These are phyloP conservation scores for Alternaria dauci DNA, from an alignment of 2,329 filamentous ascomycete species.

Conservation along the genomic window DNA sequence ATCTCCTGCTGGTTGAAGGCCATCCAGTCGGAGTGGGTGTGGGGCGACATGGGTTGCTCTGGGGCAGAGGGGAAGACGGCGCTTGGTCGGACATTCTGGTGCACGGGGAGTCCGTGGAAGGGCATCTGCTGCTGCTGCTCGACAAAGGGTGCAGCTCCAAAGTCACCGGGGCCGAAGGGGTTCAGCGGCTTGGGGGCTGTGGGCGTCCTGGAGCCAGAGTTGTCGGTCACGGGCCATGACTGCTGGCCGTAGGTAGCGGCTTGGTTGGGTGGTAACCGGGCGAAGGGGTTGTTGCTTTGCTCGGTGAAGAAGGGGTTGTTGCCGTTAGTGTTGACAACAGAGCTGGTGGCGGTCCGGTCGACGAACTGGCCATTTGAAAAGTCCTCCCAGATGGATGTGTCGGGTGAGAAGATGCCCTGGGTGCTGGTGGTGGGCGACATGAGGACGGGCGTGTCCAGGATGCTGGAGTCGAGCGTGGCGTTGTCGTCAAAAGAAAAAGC, in stretches of 20 bases:
- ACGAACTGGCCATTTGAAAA: conserved; percentile 52
- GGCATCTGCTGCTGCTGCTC: conserved; percentile 51
- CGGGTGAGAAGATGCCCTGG: conserved; percentile 61
- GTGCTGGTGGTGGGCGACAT: conserved; percentile 60
- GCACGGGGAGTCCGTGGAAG: conserved; percentile 50
- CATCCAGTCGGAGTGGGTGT: conserved; percentile 68
- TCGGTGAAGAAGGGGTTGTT: conserved; percentile 60
- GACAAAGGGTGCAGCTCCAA: conserved; percentile 57
- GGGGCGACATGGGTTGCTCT: conserved; percentile 65
- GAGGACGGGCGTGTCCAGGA: conserved; percentile 53
- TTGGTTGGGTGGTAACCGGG: conserved; percentile 64
- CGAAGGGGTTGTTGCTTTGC: conserved; percentile 67
- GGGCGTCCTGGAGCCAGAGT: conserved; percentile 76
- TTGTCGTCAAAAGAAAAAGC: conserved; percentile 61
- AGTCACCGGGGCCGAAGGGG: conserved; percentile 62
- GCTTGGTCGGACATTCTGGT: conserved; percentile 56
- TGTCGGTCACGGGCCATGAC: conserved; percentile 69
- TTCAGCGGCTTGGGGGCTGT: conserved; percentile 77
- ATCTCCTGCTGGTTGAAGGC: conserved; percentile 60
- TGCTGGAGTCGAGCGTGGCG: conserved; percentile 60
- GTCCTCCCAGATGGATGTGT: conserved; percentile 60
- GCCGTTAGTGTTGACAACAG: conserved; percentile 52
- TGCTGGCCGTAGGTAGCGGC: conserved; percentile 58
- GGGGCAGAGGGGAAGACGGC: conserved; percentile 58
- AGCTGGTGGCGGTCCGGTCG: conserved; percentile 49